phyloP scores from a whole-genome alignment of 805 yeast genomes.

The Nakazawaea wickerhamii region DNA sequence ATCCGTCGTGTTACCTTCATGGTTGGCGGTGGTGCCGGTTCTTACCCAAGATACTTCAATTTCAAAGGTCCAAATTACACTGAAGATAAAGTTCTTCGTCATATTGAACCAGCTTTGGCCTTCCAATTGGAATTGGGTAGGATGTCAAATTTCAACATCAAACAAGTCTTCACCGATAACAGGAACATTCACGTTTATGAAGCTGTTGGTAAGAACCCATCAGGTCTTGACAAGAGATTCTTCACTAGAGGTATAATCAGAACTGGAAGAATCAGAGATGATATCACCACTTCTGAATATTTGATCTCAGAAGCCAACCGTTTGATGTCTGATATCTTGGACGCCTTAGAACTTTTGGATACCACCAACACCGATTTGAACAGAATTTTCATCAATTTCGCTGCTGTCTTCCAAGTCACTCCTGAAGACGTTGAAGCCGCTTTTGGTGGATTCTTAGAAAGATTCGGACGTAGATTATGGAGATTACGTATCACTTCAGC shows the following conservation, averaged over 20 bases:
- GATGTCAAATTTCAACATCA: conserved; percentile 89
- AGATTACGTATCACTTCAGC: conserved; percentile 96
- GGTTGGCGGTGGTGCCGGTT: conserved; percentile 75
- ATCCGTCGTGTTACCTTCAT: conserved; percentile 93
- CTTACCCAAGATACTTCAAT: conserved; percentile 93
- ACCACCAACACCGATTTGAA: conserved; percentile 93
- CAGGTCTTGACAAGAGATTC: conserved; percentile 84
- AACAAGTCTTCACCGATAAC: conserved; percentile 93
- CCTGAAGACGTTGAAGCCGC: conserved; percentile 97
- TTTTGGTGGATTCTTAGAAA: conserved; percentile 94
- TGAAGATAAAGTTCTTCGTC: conserved; percentile 94
- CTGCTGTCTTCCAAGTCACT: conserved; percentile 89
- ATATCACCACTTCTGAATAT: conserved; percentile 87
- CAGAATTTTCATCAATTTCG: conserved; percentile 94
- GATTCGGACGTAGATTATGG: conserved; percentile 96
- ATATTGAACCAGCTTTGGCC: conserved; percentile 96
- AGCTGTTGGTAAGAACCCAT: conserved; percentile 90
- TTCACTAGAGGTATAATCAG: conserved; percentile 96
- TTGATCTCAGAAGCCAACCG: conserved; percentile 95
- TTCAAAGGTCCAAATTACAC: conserved; percentile 81
- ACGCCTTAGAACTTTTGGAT: conserved; percentile 90
- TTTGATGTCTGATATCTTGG: conserved; percentile 92
- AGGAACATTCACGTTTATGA: conserved; percentile 97
- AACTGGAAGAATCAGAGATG: conserved; percentile 92
- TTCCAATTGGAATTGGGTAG: conserved; percentile 94